phyloP scores from a whole-genome alignment of 306 rosid genomes.

The Prinsepia uniflora region DNA sequence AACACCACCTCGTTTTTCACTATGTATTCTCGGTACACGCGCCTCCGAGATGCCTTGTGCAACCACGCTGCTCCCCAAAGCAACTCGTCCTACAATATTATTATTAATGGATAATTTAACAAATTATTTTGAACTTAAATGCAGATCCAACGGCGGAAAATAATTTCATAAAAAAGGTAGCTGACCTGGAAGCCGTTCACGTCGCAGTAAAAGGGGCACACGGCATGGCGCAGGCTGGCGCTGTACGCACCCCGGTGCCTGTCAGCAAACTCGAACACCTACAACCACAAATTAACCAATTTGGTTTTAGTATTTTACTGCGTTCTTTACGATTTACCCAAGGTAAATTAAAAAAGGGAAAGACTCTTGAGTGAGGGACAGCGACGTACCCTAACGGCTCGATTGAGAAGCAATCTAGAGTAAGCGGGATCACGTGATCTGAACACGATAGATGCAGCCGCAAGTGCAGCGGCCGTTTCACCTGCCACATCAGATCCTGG shows the following conservation, averaged over 20 bases:
- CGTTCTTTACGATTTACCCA: not conserved
- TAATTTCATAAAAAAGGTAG: not conserved
- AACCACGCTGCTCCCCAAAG: constrained; percentile 98
- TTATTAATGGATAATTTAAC: too few relatives aligned
- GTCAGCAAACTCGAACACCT: constrained; percentile 98
- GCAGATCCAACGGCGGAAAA: constrained; percentile 36
- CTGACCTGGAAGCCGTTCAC: constrained; percentile 86
- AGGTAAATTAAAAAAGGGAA: not conserved
- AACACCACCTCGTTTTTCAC: constrained; percentile 79
- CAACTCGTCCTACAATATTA: constrained; percentile 61
- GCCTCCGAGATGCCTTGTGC: constrained; percentile 90
- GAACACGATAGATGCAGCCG: constrained; percentile 98
- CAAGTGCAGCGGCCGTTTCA: constrained; percentile 93
- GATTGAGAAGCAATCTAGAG: constrained; percentile 70
- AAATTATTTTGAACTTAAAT: too few relatives aligned
- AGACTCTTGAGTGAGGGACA: constrained; percentile 18
- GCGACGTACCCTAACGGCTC: constrained; percentile 90
- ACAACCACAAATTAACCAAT: constrained; percentile 37
- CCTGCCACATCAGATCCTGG: constrained; percentile 99
- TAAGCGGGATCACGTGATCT: constrained; percentile 91
- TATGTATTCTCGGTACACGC: constrained; percentile 83
- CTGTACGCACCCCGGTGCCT: constrained; percentile 93
- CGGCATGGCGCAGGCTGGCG: constrained; percentile 63
- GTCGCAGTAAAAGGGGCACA: constrained; percentile 94
- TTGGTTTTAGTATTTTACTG: constrained; percentile 3